These are phyloP conservation scores for Rhodotorula taiwanensis DNA, from an alignment of 768 basidiomycete genomes.

Conservation along the genomic window DNA sequence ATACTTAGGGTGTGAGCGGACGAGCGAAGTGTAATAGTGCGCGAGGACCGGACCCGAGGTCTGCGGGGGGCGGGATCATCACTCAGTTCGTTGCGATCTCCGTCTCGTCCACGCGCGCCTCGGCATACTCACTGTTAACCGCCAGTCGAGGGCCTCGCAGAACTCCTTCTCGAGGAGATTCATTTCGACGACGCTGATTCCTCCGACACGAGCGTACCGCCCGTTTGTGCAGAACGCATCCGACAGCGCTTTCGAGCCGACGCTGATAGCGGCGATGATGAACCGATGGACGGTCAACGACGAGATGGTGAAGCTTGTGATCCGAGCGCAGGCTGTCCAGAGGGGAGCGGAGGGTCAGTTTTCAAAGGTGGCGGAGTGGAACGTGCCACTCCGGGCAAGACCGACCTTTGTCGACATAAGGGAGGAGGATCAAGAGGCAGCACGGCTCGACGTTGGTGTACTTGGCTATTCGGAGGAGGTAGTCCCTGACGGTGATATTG, in stretches of 20 bases:
- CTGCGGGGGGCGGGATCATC: conserved; percentile 2
- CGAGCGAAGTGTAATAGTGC: conserved; percentile 39
- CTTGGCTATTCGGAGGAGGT: conserved; percentile 83
- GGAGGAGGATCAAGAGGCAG: conserved; percentile 71
- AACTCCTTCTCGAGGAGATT: conserved; percentile 94
- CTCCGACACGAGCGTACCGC: conserved; percentile 93
- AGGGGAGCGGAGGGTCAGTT: not conserved
- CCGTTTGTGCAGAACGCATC: conserved; percentile 92
- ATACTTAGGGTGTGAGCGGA: conserved; percentile 31
- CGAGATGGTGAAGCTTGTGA: conserved; percentile 82
- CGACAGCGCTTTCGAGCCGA: conserved; percentile 88
- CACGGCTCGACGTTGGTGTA: conserved; percentile 92
- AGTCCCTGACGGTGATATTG: conserved; percentile 79
- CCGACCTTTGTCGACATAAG: conserved; percentile 71
- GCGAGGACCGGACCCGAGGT: conserved; percentile 35
- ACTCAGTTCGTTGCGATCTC: no score
- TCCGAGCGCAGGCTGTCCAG: conserved; percentile 65
- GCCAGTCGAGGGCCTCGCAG: conserved; percentile 84
- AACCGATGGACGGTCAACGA: conserved; percentile 97
- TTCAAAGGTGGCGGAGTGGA: not conserved
- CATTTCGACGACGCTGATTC: conserved; percentile 81
- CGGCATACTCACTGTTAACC: conserved; percentile 72
- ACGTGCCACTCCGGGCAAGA: not conserved
- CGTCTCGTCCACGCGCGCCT: no score
- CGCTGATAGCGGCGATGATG: conserved; percentile 84